phyloP scores from a whole-genome alignment of 495 filamentous ascomycete genomes.

The Aspergillus biplanus region DNA sequence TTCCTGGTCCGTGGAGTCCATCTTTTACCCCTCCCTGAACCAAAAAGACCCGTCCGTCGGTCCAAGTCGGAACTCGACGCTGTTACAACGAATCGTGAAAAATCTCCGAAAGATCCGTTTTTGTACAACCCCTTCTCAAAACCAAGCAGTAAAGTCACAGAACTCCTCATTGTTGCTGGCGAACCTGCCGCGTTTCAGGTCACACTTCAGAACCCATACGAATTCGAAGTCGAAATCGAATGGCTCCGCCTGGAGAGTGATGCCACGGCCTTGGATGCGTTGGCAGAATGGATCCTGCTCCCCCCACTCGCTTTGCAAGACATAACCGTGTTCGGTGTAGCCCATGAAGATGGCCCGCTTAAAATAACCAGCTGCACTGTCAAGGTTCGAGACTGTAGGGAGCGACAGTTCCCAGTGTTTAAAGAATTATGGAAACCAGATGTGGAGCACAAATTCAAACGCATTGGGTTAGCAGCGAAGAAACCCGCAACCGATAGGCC shows the following conservation, averaged over 20 bases:
- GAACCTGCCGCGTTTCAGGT: slow-evolving; percentile 78
- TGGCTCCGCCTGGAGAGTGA: slow-evolving; percentile 73
- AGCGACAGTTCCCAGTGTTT: slow-evolving; percentile 84
- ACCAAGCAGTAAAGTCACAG: slow-evolving; percentile 59
- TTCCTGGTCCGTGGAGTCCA: slow-evolving; percentile 86
- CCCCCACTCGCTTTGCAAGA: slow-evolving; percentile 81
- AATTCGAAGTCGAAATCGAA: slow-evolving; percentile 89
- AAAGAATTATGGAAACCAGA: slow-evolving; percentile 73
- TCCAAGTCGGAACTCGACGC: slow-evolving; percentile 71
- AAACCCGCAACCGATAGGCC: slow-evolving; percentile 57
- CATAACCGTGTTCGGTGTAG: slow-evolving; percentile 69
- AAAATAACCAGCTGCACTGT: slow-evolving; percentile 79
- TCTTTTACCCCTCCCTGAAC: slow-evolving; percentile 56
- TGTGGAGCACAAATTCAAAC: slow-evolving; percentile 72
- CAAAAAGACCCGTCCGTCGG: slow-evolving; percentile 69
- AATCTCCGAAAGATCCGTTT: slow-evolving; percentile 76
- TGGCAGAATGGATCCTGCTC: slow-evolving; percentile 66
- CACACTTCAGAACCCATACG: slow-evolving; percentile 89
- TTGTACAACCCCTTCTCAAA: slow-evolving; percentile 90
- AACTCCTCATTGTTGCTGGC: slow-evolving; percentile 72
- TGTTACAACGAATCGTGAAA: slow-evolving; percentile 52
- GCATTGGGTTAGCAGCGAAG: slow-evolving; percentile 66
- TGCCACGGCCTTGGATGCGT: slow-evolving; percentile 69
- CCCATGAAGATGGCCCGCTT: slow-evolving; percentile 65
- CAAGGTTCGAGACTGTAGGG: slow-evolving; percentile 77